phyloP scores from a whole-genome alignment of 345 rosid species.

The Theobroma cacao region DNA sequence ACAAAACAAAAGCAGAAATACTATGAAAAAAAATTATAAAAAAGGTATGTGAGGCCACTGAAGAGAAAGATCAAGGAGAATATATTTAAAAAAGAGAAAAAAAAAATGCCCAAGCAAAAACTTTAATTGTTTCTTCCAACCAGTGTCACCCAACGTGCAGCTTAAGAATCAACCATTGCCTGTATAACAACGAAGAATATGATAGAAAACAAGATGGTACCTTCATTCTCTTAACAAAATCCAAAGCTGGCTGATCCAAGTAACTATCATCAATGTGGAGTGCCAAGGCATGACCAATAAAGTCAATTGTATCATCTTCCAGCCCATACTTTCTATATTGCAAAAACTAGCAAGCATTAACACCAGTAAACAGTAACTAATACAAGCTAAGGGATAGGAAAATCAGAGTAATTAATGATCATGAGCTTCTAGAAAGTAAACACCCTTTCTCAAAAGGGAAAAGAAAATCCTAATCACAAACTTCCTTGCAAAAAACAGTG shows the following conservation, averaged over 20 bases:
- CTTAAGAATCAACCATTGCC: neutral
- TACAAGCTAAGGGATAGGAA: neutral
- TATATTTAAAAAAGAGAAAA: neutral
- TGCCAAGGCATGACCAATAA: slow-evolving; percentile 90
- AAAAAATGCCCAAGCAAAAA: neutral
- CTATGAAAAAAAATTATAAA: neutral
- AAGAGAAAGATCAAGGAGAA: neutral
- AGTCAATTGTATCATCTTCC: slow-evolving; percentile 89
- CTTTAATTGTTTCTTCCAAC: neutral
- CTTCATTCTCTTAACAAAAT: slow-evolving; percentile 84
- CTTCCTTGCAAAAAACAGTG: neutral
- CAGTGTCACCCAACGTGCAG: neutral
- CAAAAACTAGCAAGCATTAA: neutral
- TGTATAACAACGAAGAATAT: neutral
- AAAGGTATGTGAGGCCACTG: neutral
- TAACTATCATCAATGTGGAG: slow-evolving; percentile 72
- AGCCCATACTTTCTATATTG: slow-evolving; percentile 67
- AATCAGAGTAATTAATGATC: neutral
- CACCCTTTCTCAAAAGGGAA: neutral
- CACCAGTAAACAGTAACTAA: neutral
- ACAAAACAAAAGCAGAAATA: slow-evolving; percentile 7
- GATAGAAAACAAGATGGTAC: slow-evolving; percentile 23
- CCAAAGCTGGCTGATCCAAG: slow-evolving; percentile 74
- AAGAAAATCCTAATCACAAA: neutral
- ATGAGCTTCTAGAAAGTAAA: neutral